Conservation (phyloP, 2,329 filamentous ascomycete genomes). For the Claviceps lovelessii region DNA sequence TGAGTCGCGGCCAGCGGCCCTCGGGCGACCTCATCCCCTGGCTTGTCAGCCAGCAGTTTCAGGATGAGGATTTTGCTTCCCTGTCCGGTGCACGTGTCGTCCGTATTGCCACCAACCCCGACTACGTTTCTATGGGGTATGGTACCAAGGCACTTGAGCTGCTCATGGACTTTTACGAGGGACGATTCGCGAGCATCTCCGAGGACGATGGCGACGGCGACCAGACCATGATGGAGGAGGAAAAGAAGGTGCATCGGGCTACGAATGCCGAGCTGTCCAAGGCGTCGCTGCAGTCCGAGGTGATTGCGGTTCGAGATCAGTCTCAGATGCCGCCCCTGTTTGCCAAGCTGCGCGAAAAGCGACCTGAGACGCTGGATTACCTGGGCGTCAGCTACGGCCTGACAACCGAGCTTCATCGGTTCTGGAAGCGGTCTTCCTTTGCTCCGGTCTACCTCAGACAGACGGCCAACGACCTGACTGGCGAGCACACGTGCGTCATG, state of each 20-base stretch:
- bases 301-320: conserved; percentile 81
- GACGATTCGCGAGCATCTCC: conserved; percentile 72
- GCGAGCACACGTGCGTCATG: conserved; percentile 98
- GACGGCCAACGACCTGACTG: conserved; percentile 89
- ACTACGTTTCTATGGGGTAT: conserved; percentile 87
- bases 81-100: conserved; percentile 86
- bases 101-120: conserved; percentile 89
- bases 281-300: conserved; percentile 65
- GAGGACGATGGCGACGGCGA: conserved; percentile 51
- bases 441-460: conserved; percentile 86
- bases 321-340: conserved; percentile 88
- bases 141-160: conserved; percentile 78
- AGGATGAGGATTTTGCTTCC: conserved; percentile 89
- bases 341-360: conserved; percentile 69
- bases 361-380: conserved; percentile 72
- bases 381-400: conserved; percentile 91
- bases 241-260: conserved; percentile 58
- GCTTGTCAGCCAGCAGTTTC: conserved; percentile 95
- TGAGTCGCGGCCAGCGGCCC: conserved; percentile 78
- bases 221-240: conserved; percentile 33
- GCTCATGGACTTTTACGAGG: conserved; percentile 84
- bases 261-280: conserved; percentile 70
- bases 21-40: conserved; percentile 92
- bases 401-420: conserved; percentile 75
- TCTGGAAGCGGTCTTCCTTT: conserved; percentile 86